A percentile compares a stretch with the other conserved stretches of the same genome.
These are phyloP conservation scores for Naematelia encephala DNA, from an alignment of 768 basidiomycete genomes.

Conservation along the genomic window DNA sequence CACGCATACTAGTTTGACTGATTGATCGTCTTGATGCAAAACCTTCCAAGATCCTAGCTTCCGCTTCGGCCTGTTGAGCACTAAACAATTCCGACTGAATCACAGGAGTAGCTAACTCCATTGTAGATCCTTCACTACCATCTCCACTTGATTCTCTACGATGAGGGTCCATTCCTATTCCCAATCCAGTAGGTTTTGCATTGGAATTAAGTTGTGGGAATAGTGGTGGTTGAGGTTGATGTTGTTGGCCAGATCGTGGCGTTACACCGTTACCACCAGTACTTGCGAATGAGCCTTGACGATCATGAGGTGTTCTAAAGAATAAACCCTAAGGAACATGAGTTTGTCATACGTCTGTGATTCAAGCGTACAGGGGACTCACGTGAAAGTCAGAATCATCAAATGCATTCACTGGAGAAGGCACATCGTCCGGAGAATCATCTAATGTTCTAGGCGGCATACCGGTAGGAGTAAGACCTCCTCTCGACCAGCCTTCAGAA, in stretches of 20 bases:
- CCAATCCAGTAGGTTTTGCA: neutral
- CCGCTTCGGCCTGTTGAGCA: conserved; percentile 1
- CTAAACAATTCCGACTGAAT: neutral
- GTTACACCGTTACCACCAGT: no score
- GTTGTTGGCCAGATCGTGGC: no score
- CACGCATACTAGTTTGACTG: neutral
- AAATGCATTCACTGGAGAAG: conserved; percentile 18
- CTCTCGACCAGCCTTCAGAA: conserved; percentile 35
- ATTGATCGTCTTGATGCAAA: neutral
- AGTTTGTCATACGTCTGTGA: conserved; percentile 1
- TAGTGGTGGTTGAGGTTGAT: neutral
- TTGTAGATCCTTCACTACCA: conserved; percentile 1
- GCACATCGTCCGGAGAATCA: conserved; percentile 17
- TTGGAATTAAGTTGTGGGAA: neutral
- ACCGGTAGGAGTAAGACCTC: neutral
- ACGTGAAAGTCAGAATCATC: conserved; percentile 41
- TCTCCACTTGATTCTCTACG: conserved; percentile 9
- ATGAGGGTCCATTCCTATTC: neutral
- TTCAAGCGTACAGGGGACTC: conserved; percentile 4
- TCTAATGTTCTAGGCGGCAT: conserved; percentile 3
- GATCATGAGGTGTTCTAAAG: conserved; percentile 39
- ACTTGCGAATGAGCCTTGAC: neutral
- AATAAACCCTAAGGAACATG: conserved; percentile 44
- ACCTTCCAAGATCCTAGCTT: neutral
- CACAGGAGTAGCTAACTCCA: conserved; percentile 10